Evolutionary conservation across 2,329 filamentous ascomycete genomes (phyloP).

Genomic region (Colletotrichum salicis): DNA sequence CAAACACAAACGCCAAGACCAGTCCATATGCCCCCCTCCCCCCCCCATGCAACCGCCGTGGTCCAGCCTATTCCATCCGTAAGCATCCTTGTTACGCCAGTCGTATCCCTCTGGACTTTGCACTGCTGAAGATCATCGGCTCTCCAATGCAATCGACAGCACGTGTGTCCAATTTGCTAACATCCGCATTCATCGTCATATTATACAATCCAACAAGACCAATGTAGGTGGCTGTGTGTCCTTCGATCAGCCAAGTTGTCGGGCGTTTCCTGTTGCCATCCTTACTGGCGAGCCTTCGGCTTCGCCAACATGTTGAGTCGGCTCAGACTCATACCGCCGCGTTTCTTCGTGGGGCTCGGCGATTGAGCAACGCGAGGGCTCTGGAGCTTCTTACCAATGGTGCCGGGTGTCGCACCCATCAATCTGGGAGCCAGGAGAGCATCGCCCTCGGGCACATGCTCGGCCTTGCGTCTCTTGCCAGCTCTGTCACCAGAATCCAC

Average conservation of each 20-base stretch:
- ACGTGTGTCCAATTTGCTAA: background rate
- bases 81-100: slow-evolving; percentile 26
- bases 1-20: slow-evolving; percentile 24
- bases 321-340: slow-evolving; percentile 63
- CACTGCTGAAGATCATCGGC: background rate
- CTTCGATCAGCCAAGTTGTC: background rate
- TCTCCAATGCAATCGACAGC: background rate
- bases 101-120: slow-evolving; percentile 6
- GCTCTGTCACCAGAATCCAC: slow-evolving; percentile 65
- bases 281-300: slow-evolving; percentile 66
- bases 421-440: slow-evolving; percentile 63
- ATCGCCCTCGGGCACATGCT: slow-evolving; percentile 61
- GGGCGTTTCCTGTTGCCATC: background rate
- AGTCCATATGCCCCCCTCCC: slow-evolving; percentile 4
- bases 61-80: slow-evolving; percentile 8
- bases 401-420: slow-evolving; percentile 46
- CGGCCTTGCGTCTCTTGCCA: slow-evolving; percentile 68
- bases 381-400: slow-evolving; percentile 49
- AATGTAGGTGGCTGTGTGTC: background rate
- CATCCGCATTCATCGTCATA: slow-evolving; percentile 18
- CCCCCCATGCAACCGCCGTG: slow-evolving; percentile 9
- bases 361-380: slow-evolving; percentile 41
- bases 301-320: slow-evolving; percentile 70
- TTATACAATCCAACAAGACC: slow-evolving; percentile 23
- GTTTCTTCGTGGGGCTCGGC: slow-evolving; percentile 63